Conservation (phyloP, 495 filamentous ascomycete genomes). For the Lepidopterella palustris region DNA sequence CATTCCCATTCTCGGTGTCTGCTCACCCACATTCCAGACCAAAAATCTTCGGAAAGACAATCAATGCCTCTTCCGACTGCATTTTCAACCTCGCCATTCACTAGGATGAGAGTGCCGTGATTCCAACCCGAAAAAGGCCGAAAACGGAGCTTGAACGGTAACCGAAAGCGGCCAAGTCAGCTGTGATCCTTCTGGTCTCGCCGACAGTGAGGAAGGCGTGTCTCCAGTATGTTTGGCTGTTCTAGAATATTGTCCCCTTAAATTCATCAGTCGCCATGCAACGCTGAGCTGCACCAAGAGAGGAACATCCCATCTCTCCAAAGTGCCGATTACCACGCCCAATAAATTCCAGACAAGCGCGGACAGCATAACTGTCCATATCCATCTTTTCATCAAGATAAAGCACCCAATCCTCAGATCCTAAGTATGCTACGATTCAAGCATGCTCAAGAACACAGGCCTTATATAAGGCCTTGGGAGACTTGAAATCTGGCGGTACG, state of each 20-base stretch:
- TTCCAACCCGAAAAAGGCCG: background rate
- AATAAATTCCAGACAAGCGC: background rate
- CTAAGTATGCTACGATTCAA: background rate
- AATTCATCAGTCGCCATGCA: background rate
- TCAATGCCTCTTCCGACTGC: background rate
- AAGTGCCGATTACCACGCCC: background rate
- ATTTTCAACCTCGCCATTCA: background rate
- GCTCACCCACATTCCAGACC: background rate
- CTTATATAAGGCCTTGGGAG: background rate
- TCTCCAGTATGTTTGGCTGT: background rate
- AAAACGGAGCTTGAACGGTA: background rate
- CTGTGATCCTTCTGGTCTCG: background rate
- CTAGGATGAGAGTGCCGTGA: background rate
- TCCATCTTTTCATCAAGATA: background rate
- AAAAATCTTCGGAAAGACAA: background rate
- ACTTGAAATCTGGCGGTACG: background rate
- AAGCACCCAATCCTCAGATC: slow-evolving; percentile 2
- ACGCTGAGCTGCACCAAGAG: background rate
- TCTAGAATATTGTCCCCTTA: slow-evolving; percentile 2
- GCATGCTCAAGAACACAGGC: background rate
- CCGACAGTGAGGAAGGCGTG: background rate
- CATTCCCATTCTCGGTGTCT: too few species aligned
- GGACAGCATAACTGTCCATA: background rate
- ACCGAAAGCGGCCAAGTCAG: background rate
- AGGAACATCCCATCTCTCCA: background rate